Evolutionary conservation across 1,139 yeast species (phyloP), one percentile per base, ranked within the genome.

Genomic region (Blastobotrys ciferrii): DNA sequence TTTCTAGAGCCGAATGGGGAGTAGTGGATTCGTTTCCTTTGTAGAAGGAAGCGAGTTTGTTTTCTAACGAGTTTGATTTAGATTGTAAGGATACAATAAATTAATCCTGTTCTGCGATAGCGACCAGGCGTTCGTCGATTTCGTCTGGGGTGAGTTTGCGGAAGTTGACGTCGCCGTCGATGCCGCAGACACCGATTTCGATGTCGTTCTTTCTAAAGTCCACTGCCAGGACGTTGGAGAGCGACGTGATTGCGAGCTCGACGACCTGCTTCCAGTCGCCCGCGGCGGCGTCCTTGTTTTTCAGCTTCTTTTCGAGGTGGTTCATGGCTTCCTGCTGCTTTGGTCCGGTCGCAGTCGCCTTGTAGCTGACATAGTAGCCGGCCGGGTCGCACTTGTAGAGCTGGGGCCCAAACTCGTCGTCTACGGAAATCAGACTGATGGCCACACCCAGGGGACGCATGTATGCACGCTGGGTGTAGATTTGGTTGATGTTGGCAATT

Each of bases 401-500:
- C 62, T 82, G 81, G n/a, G 98, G 96, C 0, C 98, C 98, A 53
- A 74, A 69, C 65, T 84, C 92, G 63, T 87, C 96, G 67, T 91
- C 98, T 51, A 85, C 83, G 44, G 94, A 82, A 53, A 91, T 78
- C 63, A 92, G 85, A 18, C 97, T 89, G 63, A 89, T 77, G 25
- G 96, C 88, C 49, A 89, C 96, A 35, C 97, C 97, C 57, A 91
- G 75, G 23, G 98, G 98, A 69, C 98, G 81, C 98, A 92, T 92
- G 69, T 92, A 92, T n/a, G 98, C 98, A 65, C 98, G 79, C 71
- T 92, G 98, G 41, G 98, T 92, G 69, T 89, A 92, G 56, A 92
- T 81, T 73, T 92, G 98, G 43, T 95, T 86, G 62, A 89, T 72
- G 65, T 92, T 92, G 51, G 98, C 98, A 85, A 92, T 84, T 65